phyloP scores from a whole-genome alignment of 2,329 filamentous ascomycete species.

The Orbilia oligospora region DNA sequence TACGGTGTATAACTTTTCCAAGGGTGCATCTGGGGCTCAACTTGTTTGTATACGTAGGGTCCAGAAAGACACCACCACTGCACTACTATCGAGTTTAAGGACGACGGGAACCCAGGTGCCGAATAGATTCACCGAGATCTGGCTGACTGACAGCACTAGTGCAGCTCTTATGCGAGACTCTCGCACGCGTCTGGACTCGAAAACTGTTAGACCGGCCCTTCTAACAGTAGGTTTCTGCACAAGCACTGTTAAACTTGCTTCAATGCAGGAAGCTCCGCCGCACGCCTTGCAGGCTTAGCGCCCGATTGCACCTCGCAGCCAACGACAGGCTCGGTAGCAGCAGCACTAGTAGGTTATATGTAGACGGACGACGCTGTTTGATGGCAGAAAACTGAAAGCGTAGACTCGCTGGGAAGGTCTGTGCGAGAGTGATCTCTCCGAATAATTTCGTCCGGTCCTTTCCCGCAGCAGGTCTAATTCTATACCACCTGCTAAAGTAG shows the following conservation, averaged over 20 bases:
- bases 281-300: slow-evolving; percentile 28
- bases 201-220: not conserved
- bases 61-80: not conserved
- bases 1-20: slow-evolving; percentile 34
- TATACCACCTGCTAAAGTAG: not conserved
- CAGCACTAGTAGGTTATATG: slow-evolving; percentile 12
- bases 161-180: slow-evolving; percentile 2
- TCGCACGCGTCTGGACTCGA: slow-evolving; percentile 22
- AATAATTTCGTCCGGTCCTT: slow-evolving; percentile 5
- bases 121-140: slow-evolving; percentile 29
- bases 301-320: slow-evolving; percentile 13
- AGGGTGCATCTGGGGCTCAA: slow-evolving; percentile 11
- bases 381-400: slow-evolving; percentile 25
- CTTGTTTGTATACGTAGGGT: not conserved
- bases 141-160: slow-evolving; percentile 28
- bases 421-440: slow-evolving; percentile 41
- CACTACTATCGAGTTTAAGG: not conserved
- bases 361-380: not conserved
- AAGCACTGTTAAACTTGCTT: not conserved
- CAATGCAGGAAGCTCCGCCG: slow-evolving; percentile 18
- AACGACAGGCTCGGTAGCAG: slow-evolving; percentile 6
- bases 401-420: slow-evolving; percentile 44
- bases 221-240: slow-evolving; percentile 3
- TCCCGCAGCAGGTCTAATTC: slow-evolving; percentile 11
- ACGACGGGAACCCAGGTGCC: slow-evolving; percentile 10